Base-by-base conservation (phyloP, 495 filamentous ascomycete species). In the Lophiostoma macrostomum region DNA sequence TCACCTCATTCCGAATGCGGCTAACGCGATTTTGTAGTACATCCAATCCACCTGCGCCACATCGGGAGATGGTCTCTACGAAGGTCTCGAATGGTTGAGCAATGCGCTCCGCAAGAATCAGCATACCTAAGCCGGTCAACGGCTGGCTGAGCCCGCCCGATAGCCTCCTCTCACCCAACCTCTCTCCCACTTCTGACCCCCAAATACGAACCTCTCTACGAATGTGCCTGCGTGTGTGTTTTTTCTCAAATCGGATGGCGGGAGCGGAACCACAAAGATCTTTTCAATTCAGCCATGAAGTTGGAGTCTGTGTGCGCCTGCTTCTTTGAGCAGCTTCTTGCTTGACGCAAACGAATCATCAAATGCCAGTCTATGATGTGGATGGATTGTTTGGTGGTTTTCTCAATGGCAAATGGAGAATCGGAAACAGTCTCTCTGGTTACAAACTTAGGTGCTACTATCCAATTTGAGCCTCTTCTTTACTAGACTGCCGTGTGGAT, bases 1-100 rank as follows among this genome's bases (percentile, higher is more conserved):
- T 38, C 53, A 27, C 43, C 38, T 44, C 14, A 44, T 11, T 16
- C 13, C 16, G n/a, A 16, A 40, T 10, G 22, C 23, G 19, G 32
- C 32, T 61, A 32, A 54, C 35, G 13, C 5, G 11, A 19, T 32
- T 4, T 4, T 18, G 44, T 53, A 98, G 93, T 99, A 91, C 75
- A 99, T 99, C 72, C 93, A 99, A 90, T 96, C 94, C 40, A 97
- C 93, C 67, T 97, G 94, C 77, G 93, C 93, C 72, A 99, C 93
- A 61, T 95, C 91, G 44, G 93, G 93, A 77, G 93, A 99, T 71
- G 93, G 93, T 88, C 86, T 99, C 61, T 99, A 96, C 72, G 93
- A 99, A 76, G 93, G 93, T 84, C 86, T 99, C 64, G 93, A 99
- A 76, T 99, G 93, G 93, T 85, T 99, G 70, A 88, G 90, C 75